These are phyloP conservation scores for Exophiala lecanii-corni DNA, from an alignment of 2,329 filamentous ascomycete genomes.

Conservation along the genomic window DNA sequence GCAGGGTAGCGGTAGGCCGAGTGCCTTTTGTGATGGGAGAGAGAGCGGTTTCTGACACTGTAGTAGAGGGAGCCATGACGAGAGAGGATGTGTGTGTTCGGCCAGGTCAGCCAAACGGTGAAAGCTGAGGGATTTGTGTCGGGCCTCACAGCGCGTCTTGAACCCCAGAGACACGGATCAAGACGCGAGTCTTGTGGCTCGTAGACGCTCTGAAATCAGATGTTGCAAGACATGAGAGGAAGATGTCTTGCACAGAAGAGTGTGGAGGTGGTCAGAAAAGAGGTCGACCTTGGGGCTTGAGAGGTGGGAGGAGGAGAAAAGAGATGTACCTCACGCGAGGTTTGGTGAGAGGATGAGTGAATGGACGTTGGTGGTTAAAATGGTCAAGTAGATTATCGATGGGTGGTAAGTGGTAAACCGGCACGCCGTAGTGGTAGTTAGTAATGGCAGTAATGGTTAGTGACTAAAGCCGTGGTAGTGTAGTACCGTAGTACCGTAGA, in stretches of 20 bases:
- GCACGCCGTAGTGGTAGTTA: too few species aligned
- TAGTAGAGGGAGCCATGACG: constrained; percentile 21
- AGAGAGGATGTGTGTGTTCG: too few species aligned
- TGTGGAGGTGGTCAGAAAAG: constrained; percentile 15
- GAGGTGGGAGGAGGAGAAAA: constrained; percentile 2
- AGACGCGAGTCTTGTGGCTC: constrained; percentile 3
- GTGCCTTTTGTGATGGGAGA: constrained; percentile 37
- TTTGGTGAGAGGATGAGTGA: not conserved
- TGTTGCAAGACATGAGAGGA: not conserved
- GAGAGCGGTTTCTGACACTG: constrained; percentile 22
- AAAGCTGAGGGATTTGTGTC: constrained; percentile 12
- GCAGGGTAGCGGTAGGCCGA: constrained; percentile 41
- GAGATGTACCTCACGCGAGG: constrained; percentile 8
- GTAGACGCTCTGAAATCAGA: constrained; percentile 7
- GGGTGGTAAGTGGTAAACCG: too few species aligned
- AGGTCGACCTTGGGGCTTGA: constrained; percentile 14
- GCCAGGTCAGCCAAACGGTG: too few species aligned
- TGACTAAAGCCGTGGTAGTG: too few species aligned
- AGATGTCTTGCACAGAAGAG: not conserved
- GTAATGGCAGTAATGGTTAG: too few species aligned
- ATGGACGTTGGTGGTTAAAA: not conserved
- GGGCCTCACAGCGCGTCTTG: constrained; percentile 32
- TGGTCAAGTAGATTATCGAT: too few species aligned
- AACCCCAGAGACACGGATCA: too few species aligned
- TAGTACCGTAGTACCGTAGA: too few species aligned